Conservation (phyloP, 2,329 filamentous ascomycete genomes). For the Fusarium bactridioides region DNA sequence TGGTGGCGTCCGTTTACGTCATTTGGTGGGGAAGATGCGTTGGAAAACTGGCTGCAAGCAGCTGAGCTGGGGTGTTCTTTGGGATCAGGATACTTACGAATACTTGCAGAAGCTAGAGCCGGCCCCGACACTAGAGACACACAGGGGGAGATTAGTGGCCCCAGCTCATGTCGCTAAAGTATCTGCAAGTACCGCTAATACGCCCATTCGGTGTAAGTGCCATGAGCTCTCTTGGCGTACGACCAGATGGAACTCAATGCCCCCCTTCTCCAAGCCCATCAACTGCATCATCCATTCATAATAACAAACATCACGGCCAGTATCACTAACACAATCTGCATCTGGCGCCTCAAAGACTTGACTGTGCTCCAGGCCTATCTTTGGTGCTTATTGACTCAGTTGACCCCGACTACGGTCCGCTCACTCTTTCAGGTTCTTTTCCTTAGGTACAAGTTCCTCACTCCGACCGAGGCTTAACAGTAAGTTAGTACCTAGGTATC, state of each 20-base stretch:
- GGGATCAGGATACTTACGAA: background rate
- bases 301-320: constrained; percentile 13
- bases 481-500: background rate
- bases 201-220: constrained; percentile 32
- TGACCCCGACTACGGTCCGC: background rate
- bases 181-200: background rate
- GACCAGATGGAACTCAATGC: constrained; percentile 10
- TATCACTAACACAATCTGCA: constrained; percentile 8
- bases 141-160: background rate
- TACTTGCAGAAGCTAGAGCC: background rate
- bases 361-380: background rate
- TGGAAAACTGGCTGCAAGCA: constrained; percentile 29
- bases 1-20: constrained; percentile 31
- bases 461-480: background rate
- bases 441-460: background rate
- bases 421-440: background rate
- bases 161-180: background rate
- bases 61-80: background rate
- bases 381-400: background rate
- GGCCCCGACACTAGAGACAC: background rate
- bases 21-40: constrained; percentile 23
- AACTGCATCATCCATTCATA: constrained; percentile 29
- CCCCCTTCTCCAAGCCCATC: constrained; percentile 20
- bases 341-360: background rate
- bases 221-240: constrained; percentile 24